These are phyloP conservation scores for Fusarium sp. DNA, from an alignment of 2,329 filamentous ascomycete species.

Conservation along the genomic window DNA sequence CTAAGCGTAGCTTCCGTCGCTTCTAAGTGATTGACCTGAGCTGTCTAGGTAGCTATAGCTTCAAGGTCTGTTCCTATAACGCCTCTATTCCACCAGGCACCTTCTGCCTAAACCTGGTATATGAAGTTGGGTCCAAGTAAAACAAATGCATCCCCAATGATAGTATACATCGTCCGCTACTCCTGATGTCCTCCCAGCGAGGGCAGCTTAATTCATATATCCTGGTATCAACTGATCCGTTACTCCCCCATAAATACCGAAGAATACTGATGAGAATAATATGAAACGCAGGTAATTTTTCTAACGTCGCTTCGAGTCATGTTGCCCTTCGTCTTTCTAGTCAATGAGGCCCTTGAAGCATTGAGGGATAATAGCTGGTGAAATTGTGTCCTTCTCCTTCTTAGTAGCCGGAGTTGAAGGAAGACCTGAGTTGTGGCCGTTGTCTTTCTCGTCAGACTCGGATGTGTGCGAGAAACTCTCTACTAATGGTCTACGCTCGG, in stretches of 20 bases:
- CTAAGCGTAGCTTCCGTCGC: conserved; percentile 8
- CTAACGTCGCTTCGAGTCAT: conserved; percentile 7
- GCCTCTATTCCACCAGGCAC: conserved; percentile 37
- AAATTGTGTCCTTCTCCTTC: conserved; percentile 56
- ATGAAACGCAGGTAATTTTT: conserved; percentile 9
- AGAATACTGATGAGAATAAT: conserved; percentile 30
- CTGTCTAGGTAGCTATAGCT: conserved; percentile 18
- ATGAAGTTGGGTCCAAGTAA: conserved; percentile 16
- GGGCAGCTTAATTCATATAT: conserved; percentile 17
- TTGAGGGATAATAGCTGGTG: conserved; percentile 58
- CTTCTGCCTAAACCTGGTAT: conserved; percentile 23
- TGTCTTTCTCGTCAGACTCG: conserved; percentile 25
- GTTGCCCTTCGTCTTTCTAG: conserved; percentile 9
- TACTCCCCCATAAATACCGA: conserved; percentile 40
- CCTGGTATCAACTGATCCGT: conserved; percentile 30
- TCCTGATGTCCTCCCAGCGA: conserved; percentile 15
- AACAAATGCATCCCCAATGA: conserved; percentile 11
- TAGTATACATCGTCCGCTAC: conserved; percentile 30
- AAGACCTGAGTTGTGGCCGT: conserved; percentile 12
- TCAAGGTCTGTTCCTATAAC: conserved; percentile 18
- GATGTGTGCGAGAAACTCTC: conserved; percentile 35
- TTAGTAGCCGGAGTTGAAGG: conserved; percentile 42
- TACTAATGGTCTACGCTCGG: conserved; percentile 32
- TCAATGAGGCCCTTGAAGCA: conserved; percentile 58
- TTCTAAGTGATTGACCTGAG: conserved; percentile 24